Conservation (phyloP, 441 rosid genomes). For the Sinapis alba region DNA sequence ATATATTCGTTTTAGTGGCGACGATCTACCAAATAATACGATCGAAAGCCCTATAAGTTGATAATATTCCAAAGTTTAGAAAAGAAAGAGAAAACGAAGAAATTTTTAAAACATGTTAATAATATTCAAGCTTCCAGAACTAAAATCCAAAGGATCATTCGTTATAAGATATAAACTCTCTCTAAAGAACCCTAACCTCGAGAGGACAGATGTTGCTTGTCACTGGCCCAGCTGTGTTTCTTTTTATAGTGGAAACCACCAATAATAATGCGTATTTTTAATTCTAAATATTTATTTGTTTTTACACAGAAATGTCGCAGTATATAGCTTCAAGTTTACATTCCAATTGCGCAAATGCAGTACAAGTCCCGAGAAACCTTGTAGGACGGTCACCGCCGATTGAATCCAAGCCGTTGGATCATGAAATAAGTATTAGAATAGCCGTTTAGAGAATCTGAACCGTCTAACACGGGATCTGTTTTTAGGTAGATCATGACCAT, state of each 20-base stretch:
- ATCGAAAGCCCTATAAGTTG: constrained; percentile 23
- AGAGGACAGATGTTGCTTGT: constrained; percentile 36
- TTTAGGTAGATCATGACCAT: constrained; percentile 49
- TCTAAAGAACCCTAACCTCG: constrained; percentile 40
- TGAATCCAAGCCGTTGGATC: constrained; percentile 53
- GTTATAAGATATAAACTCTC: background rate
- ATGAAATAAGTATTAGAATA: constrained; percentile 31
- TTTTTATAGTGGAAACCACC: constrained; percentile 35
- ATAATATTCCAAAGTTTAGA: background rate
- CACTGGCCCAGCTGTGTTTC: constrained; percentile 18
- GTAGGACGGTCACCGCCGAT: constrained; percentile 87
- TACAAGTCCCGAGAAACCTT: constrained; percentile 42
- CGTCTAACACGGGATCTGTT: constrained; percentile 53
- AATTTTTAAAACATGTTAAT: constrained; percentile 10
- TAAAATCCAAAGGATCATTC: constrained; percentile 33
- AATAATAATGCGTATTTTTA: background rate
- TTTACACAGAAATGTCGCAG: constrained; percentile 19
- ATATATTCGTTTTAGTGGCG: constrained; percentile 23
- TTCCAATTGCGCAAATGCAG: constrained; percentile 39
- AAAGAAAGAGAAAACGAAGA: background rate
- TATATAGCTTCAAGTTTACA: constrained; percentile 45
- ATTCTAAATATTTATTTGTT: background rate
- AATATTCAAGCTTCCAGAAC: constrained; percentile 9
- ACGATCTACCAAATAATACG: constrained; percentile 13
- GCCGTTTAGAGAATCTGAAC: constrained; percentile 53